A percentile compares a stretch with the other conserved stretches of the same genome.
phyloP scores from a whole-genome alignment of 306 rosid species.

The Pyrus communis region DNA sequence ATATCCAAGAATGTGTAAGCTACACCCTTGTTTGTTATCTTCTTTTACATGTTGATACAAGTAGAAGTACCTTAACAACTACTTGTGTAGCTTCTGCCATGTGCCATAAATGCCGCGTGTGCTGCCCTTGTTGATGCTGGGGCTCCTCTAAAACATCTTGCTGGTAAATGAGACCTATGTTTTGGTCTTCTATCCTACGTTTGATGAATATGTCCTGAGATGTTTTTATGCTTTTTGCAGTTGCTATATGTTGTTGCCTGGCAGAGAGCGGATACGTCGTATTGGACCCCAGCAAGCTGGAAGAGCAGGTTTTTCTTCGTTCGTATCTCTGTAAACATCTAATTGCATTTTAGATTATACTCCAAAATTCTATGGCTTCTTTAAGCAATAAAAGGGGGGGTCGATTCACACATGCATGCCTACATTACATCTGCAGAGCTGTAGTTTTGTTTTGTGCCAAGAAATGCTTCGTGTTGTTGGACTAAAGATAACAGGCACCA shows the following conservation, averaged over 20 bases:
- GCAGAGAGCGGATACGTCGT: slow-evolving; percentile 50
- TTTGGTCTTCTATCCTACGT: slow-evolving; percentile 6
- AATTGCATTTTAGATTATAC: neutral
- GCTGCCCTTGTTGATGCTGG: slow-evolving; percentile 93
- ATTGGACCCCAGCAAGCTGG: slow-evolving; percentile 83
- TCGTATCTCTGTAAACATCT: neutral
- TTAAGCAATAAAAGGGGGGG: neutral
- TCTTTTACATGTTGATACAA: neutral
- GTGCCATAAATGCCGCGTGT: slow-evolving; percentile 91
- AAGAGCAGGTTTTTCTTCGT: slow-evolving; percentile 58
- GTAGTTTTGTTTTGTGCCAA: neutral
- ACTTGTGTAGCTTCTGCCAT: slow-evolving; percentile 65
- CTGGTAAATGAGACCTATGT: slow-evolving; percentile 48
- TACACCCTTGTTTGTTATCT: neutral
- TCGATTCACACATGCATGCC: neutral
- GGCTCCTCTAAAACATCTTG: slow-evolving; percentile 85
- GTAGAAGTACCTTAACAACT: slow-evolving; percentile 38
- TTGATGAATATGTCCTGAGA: slow-evolving; percentile 15
- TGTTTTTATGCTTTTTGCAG: slow-evolving; percentile 38
- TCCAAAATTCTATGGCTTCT: neutral
- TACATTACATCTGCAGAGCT: neutral
- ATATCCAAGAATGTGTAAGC: neutral
- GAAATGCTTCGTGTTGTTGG: neutral
- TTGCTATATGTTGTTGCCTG: slow-evolving; percentile 82
- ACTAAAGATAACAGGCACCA: neutral